Evolutionary conservation across 2,329 filamentous ascomycete genomes (phyloP).

Genomic region (Scedosporium aurantiacum): DNA sequence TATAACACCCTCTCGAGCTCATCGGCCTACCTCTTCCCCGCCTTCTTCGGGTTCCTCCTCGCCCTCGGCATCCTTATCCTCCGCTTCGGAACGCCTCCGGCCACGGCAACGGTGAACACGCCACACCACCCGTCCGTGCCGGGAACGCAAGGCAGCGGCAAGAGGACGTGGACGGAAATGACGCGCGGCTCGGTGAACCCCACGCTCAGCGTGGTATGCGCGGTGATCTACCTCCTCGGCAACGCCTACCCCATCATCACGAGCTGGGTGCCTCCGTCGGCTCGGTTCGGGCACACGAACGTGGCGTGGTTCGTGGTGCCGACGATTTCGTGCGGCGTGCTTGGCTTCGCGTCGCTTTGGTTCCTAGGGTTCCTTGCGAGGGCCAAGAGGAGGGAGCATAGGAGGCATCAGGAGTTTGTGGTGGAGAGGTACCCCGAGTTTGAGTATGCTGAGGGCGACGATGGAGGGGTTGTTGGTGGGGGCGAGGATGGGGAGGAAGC

Average conservation of each 20-base stretch:
- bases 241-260: slow-evolving; percentile 22
- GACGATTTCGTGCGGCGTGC: slow-evolving; percentile 19
- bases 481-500: slow-evolving; percentile 12
- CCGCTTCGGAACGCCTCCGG: slow-evolving; percentile 21
- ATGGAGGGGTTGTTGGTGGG: slow-evolving; percentile 7
- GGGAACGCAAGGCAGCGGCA: slow-evolving; percentile 5
- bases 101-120: slow-evolving; percentile 10
- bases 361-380: slow-evolving; percentile 22
- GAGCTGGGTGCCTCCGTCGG: slow-evolving; percentile 19
- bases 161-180: slow-evolving; percentile 20
- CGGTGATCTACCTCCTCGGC: slow-evolving; percentile 19
- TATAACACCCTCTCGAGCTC: slow-evolving; percentile 21
- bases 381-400: slow-evolving; percentile 18
- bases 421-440: slow-evolving; percentile 24
- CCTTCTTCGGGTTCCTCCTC: slow-evolving; percentile 22
- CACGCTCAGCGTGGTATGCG: slow-evolving; percentile 19
- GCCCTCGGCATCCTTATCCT: slow-evolving; percentile 24
- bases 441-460: slow-evolving; percentile 17
- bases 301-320: slow-evolving; percentile 21
- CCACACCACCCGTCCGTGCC: slow-evolving; percentile 4
- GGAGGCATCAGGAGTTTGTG: slow-evolving; percentile 20
- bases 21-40: slow-evolving; percentile 22
- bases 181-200: slow-evolving; percentile 20
- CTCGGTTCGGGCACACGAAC: slow-evolving; percentile 3
- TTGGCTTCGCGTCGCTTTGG: slow-evolving; percentile 19